These are phyloP conservation scores for Penicillium chermesinum DNA, from an alignment of 495 filamentous ascomycete species.

Conservation along the genomic window DNA sequence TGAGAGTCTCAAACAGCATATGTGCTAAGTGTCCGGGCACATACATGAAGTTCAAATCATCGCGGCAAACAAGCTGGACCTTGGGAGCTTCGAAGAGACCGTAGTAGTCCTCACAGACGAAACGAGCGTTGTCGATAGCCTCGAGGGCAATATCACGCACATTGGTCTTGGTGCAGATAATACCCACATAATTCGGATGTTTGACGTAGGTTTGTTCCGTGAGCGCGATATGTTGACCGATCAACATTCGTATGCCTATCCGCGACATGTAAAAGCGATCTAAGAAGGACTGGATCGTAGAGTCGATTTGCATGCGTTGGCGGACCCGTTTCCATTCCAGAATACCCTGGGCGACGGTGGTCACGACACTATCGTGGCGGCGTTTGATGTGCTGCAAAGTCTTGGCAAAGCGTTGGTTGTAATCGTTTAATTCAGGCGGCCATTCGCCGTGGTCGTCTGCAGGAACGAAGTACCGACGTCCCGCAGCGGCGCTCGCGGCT, in stretches of 20 bases:
- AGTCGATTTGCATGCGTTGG: slow-evolving; percentile 97
- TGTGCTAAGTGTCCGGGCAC: slow-evolving; percentile 95
- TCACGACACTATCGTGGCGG: slow-evolving; percentile 94
- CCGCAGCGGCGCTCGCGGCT: slow-evolving; percentile 23
- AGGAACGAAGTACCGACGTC: slow-evolving; percentile 82
- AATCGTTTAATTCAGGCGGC: slow-evolving; percentile 91
- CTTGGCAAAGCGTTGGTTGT: slow-evolving; percentile 84
- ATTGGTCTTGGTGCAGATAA: slow-evolving; percentile 98
- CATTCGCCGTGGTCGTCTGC: slow-evolving; percentile 85
- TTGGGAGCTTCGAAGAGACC: slow-evolving; percentile 96
- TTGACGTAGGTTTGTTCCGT: slow-evolving; percentile 84
- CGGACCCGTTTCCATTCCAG: slow-evolving; percentile 94
- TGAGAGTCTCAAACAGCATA: slow-evolving; percentile 98
- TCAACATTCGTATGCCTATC: slow-evolving; percentile 99
- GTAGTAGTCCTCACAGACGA: slow-evolving; percentile 98
- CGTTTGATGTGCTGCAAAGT: slow-evolving; percentile 88
- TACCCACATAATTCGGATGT: slow-evolving; percentile 92
- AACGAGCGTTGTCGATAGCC: slow-evolving; percentile 96
- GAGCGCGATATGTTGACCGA: slow-evolving; percentile 94
- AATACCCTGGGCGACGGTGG: slow-evolving; percentile 90
- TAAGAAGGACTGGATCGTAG: slow-evolving; percentile 91
- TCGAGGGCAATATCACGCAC: slow-evolving; percentile 93
- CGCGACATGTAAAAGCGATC: slow-evolving; percentile 99
- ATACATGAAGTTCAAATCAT: slow-evolving; percentile 96
- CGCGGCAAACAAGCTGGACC: slow-evolving; percentile 90